Conservation (phyloP, 306 rosid genomes). For the Clitoria ternatea region DNA sequence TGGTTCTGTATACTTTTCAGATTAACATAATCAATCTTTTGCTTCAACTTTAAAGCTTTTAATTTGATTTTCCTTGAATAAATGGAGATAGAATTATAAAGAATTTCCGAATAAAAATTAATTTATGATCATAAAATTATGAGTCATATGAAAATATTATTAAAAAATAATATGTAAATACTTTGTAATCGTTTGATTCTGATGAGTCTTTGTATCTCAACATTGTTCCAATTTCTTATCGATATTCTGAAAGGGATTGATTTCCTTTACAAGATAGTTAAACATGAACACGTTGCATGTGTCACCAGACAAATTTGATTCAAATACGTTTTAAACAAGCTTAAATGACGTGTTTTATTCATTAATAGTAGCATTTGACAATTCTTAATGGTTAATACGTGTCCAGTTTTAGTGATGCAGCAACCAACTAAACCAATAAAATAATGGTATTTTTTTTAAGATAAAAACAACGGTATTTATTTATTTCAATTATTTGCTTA, state of each 20-base stretch:
- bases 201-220: too few species aligned
- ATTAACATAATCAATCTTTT: background rate
- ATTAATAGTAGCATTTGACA: slow-evolving; percentile 13
- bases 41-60: background rate
- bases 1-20: background rate
- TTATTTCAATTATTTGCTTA: too few species aligned
- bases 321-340: slow-evolving; percentile 28
- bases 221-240: background rate
- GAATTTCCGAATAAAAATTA: too few species aligned
- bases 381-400: slow-evolving; percentile 12
- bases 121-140: too few species aligned
- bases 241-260: slow-evolving; percentile 23
- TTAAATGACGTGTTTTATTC: background rate
- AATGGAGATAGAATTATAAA: background rate
- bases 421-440: too few species aligned
- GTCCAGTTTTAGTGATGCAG: slow-evolving; percentile 5
- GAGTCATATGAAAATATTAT: too few species aligned
- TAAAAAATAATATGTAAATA: too few species aligned
- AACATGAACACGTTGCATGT: slow-evolving; percentile 48
- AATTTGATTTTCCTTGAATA: too few species aligned
- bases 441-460: too few species aligned
- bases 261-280: slow-evolving; percentile 24
- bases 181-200: too few species aligned
- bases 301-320: slow-evolving; percentile 40
- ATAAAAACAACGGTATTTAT: too few species aligned